Evolutionary conservation across 345 rosid species (phyloP).

Genomic region (Clarkia xantiana): DNA sequence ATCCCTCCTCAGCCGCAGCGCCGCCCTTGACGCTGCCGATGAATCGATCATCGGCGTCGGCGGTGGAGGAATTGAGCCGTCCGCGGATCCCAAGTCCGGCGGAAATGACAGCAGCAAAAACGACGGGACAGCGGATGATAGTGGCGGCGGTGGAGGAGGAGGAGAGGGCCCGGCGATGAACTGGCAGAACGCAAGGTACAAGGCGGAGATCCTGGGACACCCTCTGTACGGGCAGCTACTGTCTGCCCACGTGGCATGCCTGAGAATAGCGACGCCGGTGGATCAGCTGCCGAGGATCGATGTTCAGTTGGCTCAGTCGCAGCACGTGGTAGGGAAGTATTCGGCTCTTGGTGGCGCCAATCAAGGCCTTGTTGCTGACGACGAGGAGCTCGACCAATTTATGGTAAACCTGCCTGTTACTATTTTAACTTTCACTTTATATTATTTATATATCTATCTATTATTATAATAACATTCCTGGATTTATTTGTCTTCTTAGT

Average conservation of each 20-base stretch:
- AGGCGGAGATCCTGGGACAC: constrained; percentile 79
- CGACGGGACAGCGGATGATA: constrained; percentile 16
- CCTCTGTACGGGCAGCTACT: constrained; percentile 87
- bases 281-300: constrained; percentile 94
- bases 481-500: no score
- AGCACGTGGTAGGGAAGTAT: constrained; percentile 79
- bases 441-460: no score
- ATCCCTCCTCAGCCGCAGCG: no score
- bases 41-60: no score
- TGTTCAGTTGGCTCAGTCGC: constrained; percentile 94
- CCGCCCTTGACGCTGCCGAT: no score
- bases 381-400: constrained; percentile 96
- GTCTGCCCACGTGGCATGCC: constrained; percentile 83
- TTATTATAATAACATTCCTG: no score
- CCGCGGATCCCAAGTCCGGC: no score
- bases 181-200: constrained; percentile 81
- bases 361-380: constrained; percentile 39
- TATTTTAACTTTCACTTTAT: no score
- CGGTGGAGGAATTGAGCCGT: no score
- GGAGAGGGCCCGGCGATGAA: constrained; percentile 27
- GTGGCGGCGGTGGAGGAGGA: constrained; percentile 14
- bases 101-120: no score
- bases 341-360: constrained; percentile 40
- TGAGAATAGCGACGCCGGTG: constrained; percentile 90
- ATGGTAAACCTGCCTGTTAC: constrained; percentile 50